phyloP scores from a whole-genome alignment of 257 asterid genomes.

The Plantago ovata region DNA sequence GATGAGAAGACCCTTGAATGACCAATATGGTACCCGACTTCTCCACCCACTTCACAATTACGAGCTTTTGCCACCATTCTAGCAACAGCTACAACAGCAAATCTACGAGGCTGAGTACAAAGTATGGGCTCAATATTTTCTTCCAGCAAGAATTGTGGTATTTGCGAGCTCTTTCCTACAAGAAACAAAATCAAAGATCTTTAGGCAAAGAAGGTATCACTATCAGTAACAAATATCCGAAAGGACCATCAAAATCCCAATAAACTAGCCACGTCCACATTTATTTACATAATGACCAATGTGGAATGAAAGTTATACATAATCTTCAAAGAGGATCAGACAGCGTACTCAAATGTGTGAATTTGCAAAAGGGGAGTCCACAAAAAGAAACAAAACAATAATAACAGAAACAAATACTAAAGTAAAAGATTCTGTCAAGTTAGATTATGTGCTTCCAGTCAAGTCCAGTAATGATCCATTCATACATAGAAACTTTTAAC shows the following conservation, averaged over 20 bases:
- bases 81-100: conserved; percentile 98
- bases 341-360: background rate
- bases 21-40: conserved; percentile 95
- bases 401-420: conserved; percentile 3
- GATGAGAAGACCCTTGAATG: conserved; percentile 79
- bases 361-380: background rate
- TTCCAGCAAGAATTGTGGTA: conserved; percentile 88
- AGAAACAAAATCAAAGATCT: conserved; percentile 16
- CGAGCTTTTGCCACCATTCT: conserved; percentile 88
- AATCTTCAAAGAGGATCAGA: background rate
- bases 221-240: conserved; percentile 11
- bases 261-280: background rate
- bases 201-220: conserved; percentile 14
- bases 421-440: too few relatives aligned
- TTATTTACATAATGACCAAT: background rate
- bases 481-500: too few relatives aligned
- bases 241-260: background rate
- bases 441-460: too few relatives aligned
- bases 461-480: too few relatives aligned
- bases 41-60: conserved; percentile 86
- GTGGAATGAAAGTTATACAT: background rate
- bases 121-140: conserved; percentile 75
- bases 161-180: conserved; percentile 93
- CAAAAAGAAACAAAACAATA: background rate
- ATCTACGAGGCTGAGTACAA: conserved; percentile 96